Base-by-base conservation (phyloP, 1,139 yeast genomes). In the Kurtzmaniella quercitrusa region DNA sequence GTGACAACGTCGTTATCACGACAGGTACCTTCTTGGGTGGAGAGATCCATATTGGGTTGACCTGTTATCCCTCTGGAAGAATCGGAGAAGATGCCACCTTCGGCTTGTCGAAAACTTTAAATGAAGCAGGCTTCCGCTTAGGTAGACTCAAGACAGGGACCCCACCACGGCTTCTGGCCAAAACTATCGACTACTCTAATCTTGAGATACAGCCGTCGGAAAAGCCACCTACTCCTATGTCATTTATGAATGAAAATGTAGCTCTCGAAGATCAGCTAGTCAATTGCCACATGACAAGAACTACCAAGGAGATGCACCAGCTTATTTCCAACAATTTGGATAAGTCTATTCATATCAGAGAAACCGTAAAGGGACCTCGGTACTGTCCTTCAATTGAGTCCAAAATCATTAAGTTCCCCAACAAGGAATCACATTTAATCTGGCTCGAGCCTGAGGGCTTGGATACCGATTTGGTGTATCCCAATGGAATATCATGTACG, bases 361-460 rank as follows among this genome's bases (percentile, higher is more conserved):
- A 94, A 66, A 85, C 96, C 0, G 96, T 93, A 7, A 89, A 88
- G 55, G 98, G 98, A 0, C 99, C 99, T 1, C 70, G 99, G 24
- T 94, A 94, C 60, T 94, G 99, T 63, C 99, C 99, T 1, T 91
- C 98, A 0, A 82, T 94, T 39, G 99, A 94, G 59, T 82, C 95
- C 6, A 94, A 94, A 58, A 73, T 94, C 27, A 78, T 86, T 39
- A 78, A 90, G 52, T 94, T 94, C 57, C 75, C 88, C 3, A 85
- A 86, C 37, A 91, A 87, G 57, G 67, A 74, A 4, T 70, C 80
- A 1, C 98, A 94, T 59, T 76, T 82, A 46, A 82, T 94, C 6
- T 94, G 98, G 98, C 70, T 94, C 7, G 98, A 94, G 60, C 98
- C 98, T 0, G 99, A 94, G 60, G 98, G 98, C 0, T 67, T 90